These are phyloP conservation scores for Claviceps spartinae DNA, from an alignment of 2,329 filamentous ascomycete genomes.

Conservation along the genomic window DNA sequence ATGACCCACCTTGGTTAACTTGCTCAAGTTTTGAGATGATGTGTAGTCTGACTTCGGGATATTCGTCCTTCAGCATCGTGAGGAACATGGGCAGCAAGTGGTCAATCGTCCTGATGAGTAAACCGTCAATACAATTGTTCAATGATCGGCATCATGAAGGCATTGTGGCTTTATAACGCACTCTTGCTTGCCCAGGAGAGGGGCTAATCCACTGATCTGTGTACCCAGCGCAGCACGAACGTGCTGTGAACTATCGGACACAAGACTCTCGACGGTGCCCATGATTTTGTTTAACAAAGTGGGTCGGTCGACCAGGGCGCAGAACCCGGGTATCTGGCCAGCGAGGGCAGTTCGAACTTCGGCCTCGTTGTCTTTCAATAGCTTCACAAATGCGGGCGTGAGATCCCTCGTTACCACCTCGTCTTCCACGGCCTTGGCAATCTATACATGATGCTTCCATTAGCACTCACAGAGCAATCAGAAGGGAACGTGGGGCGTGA, in stretches of 20 bases:
- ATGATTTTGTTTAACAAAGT: conserved; percentile 92
- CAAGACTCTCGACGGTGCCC: conserved; percentile 88
- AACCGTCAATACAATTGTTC: not conserved
- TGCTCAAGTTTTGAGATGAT: conserved; percentile 99
- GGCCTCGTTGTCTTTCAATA: conserved; percentile 94
- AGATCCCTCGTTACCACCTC: conserved; percentile 90
- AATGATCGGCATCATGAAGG: not conserved
- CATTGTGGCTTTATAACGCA: conserved; percentile 30
- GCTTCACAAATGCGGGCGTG: conserved; percentile 91
- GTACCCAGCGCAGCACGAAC: conserved; percentile 90
- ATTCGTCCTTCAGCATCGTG: conserved; percentile 98
- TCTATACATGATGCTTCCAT: conserved; percentile 36
- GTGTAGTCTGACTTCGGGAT: conserved; percentile 92
- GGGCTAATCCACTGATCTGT: conserved; percentile 91
- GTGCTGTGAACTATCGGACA: conserved; percentile 92
- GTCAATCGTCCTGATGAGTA: conserved; percentile 63
- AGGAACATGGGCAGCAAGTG: conserved; percentile 98
- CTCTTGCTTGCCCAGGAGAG: conserved; percentile 96
- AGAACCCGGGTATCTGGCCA: conserved; percentile 96
- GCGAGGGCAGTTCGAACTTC: conserved; percentile 95
- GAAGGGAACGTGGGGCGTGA: not conserved
- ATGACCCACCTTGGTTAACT: conserved; percentile 63
- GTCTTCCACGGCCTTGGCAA: conserved; percentile 95
- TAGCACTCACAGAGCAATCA: not conserved
- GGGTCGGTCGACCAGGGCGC: conserved; percentile 71